These are phyloP conservation scores for Vaccinium darrowii DNA, from an alignment of 148 eudicot genomes.

Conservation along the genomic window DNA sequence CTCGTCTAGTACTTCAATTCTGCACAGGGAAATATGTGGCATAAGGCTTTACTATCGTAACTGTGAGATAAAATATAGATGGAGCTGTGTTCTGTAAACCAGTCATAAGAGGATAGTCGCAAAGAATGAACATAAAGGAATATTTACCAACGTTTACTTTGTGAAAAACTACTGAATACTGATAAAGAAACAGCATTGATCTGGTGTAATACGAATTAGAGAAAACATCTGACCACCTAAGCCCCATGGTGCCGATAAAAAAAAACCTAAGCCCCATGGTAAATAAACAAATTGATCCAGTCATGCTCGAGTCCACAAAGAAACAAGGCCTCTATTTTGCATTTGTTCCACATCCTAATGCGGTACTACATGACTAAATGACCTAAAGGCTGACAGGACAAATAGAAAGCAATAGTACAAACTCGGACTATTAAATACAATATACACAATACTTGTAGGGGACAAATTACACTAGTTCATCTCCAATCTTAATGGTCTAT, in stretches of 20 bases:
- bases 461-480: background rate
- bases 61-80: background rate
- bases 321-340: constrained; percentile 12
- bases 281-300: background rate
- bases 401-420: background rate
- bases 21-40: constrained; percentile 20
- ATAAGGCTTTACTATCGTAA: background rate
- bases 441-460: background rate
- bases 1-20: constrained; percentile 93
- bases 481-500: background rate
- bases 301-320: background rate
- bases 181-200: background rate
- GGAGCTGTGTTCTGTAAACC: background rate
- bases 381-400: background rate
- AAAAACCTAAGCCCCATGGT: background rate
- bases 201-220: no score
- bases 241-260: background rate
- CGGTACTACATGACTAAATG: background rate
- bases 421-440: background rate
- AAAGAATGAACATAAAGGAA: background rate
- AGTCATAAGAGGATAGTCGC: background rate
- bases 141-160: background rate
- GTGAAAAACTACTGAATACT: background rate
- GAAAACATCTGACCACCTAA: no score
- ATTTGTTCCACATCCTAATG: background rate